Conservation (phyloP, 2,329 filamentous ascomycete genomes). For the Tothia fuscella region DNA sequence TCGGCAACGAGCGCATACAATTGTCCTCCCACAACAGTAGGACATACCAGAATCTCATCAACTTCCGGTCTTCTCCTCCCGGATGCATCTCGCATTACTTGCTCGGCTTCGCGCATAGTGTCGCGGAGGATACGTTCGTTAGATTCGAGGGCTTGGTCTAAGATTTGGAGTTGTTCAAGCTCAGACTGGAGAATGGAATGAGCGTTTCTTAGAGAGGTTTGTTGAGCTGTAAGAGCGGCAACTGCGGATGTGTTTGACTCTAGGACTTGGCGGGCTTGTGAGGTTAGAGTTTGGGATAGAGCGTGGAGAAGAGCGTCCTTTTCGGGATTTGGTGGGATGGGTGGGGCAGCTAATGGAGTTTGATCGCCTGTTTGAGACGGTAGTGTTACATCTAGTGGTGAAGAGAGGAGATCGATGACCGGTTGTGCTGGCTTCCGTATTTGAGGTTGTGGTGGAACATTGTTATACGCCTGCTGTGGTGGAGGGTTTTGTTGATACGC, state of each 20-base stretch:
- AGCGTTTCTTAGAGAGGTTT: constrained; percentile 60
- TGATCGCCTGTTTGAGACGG: constrained; percentile 37
- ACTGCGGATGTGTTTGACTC: constrained; percentile 64
- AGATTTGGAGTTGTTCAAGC: constrained; percentile 54
- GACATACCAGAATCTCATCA: constrained; percentile 85
- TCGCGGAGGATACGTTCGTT: constrained; percentile 72
- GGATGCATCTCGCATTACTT: constrained; percentile 61
- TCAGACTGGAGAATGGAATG: constrained; percentile 62
- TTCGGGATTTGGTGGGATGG: constrained; percentile 89
- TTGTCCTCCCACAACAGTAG: constrained; percentile 86
- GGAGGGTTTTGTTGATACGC: not conserved
- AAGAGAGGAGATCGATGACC: constrained; percentile 45
- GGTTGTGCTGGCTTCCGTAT: constrained; percentile 15
- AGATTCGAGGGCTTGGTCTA: constrained; percentile 57
- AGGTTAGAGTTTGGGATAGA: constrained; percentile 57
- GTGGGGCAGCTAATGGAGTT: constrained; percentile 53
- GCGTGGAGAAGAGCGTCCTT: constrained; percentile 77
- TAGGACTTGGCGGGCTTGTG: constrained; percentile 56
- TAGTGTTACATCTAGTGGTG: constrained; percentile 48
- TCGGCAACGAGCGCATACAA: constrained; percentile 82
- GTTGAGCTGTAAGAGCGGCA: constrained; percentile 65
- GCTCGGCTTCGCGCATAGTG: constrained; percentile 66
- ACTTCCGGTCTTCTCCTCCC: constrained; percentile 60
- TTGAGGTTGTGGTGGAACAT: constrained; percentile 17
- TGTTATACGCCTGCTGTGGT: not conserved